Evolutionary conservation across 192 early-diverging fungal species (phyloP).

Genomic region (Dissophora ornata): DNA sequence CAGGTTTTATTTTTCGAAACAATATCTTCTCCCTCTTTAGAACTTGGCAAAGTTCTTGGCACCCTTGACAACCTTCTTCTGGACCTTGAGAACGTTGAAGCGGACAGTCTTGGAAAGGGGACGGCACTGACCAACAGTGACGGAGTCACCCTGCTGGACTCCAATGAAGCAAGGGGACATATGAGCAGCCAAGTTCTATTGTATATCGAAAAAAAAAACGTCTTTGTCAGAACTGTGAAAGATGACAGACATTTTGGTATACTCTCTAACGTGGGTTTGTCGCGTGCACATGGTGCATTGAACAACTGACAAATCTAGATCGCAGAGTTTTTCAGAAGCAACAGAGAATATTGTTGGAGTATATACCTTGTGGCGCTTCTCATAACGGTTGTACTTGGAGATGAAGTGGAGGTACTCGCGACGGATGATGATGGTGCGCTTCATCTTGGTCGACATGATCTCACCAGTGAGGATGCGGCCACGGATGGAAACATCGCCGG

Average conservation of each 20-base stretch:
- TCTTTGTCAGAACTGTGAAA: too few species aligned
- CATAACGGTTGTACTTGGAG: constrained; percentile 99
- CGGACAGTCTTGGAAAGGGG: constrained; percentile 99
- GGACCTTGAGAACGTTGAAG: constrained; percentile 99
- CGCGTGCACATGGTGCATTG: too few species aligned
- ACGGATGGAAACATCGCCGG: constrained; percentile 95
- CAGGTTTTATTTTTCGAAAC: constrained; percentile 10
- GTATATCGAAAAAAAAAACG: neutral
- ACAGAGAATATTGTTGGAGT: too few species aligned
- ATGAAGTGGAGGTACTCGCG: constrained; percentile 99
- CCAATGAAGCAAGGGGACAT: constrained; percentile 82
- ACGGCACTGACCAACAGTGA: constrained; percentile 99
- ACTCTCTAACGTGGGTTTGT: too few species aligned
- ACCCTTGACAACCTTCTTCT: constrained; percentile 71
- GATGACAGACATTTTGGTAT: too few species aligned
- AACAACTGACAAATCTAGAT: too few species aligned
- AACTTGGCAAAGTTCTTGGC: constrained; percentile 62
- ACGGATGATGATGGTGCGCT: constrained; percentile 97
- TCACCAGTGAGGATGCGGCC: constrained; percentile 96
- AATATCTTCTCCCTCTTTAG: constrained; percentile 27
- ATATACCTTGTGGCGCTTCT: constrained; percentile 98
- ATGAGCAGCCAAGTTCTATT: constrained; percentile 80
- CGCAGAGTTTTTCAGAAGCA: too few species aligned
- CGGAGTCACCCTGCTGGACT: constrained; percentile 85
- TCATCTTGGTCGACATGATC: constrained; percentile 97